phyloP scores from a whole-genome alignment of 306 rosid genomes.

The Neltuma alba region DNA sequence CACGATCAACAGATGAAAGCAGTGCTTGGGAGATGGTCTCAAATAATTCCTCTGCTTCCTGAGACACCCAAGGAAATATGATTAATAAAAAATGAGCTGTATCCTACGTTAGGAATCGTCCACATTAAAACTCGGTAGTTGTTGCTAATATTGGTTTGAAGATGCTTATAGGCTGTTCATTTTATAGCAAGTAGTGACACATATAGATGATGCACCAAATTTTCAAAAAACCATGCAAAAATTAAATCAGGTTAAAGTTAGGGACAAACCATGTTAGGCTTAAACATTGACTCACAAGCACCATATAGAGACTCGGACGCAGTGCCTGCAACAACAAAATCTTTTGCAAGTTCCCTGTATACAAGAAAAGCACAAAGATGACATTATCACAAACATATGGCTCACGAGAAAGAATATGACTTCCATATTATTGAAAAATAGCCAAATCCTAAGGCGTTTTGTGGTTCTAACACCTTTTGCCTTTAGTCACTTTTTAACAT shows the following conservation, averaged over 20 bases:
- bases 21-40: constrained; percentile 96
- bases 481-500: background rate
- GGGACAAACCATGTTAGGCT: constrained; percentile 87
- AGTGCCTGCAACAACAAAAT: constrained; percentile 94
- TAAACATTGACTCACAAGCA: constrained; percentile 98
- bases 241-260: constrained; percentile 24
- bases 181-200: background rate
- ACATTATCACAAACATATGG: constrained; percentile 8
- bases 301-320: constrained; percentile 99
- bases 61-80: constrained; percentile 36
- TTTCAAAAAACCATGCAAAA: constrained; percentile 16
- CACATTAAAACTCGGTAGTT: background rate
- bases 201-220: background rate
- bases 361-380: constrained; percentile 21
- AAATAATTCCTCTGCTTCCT: constrained; percentile 95
- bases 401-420: background rate
- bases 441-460: background rate
- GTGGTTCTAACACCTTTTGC: background rate
- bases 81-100: constrained; percentile 1
- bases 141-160: background rate
- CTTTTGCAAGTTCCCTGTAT: constrained; percentile 94
- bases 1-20: constrained; percentile 96
- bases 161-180: constrained; percentile 4
- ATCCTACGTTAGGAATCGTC: background rate
- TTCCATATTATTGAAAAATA: constrained; percentile 9